Conservation (phyloP, 1,139 yeast species). For the Scheffersomyces insectosa region DNA sequence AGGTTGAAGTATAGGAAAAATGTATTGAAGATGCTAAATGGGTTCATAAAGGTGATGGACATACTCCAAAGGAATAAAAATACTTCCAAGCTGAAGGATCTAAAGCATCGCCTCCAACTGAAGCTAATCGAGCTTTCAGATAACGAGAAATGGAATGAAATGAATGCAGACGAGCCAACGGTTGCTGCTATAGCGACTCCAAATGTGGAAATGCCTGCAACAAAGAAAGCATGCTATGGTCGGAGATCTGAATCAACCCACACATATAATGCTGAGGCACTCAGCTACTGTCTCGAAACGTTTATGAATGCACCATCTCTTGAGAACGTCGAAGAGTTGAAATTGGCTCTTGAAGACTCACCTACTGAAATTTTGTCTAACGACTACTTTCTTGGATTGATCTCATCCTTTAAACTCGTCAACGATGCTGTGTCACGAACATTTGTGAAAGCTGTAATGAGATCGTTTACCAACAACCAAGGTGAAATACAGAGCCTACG, state of each 20-base stretch:
- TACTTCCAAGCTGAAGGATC: constrained; percentile 1
- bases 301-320: too few relatives aligned
- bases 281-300: too few relatives aligned
- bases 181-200: too few relatives aligned
- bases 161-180: too few relatives aligned
- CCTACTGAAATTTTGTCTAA: constrained; percentile 1
- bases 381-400: constrained; percentile 3
- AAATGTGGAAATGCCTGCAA: too few relatives aligned
- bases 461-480: not conserved
- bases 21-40: constrained; percentile 24
- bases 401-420: constrained; percentile 5
- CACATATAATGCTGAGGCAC: too few relatives aligned
- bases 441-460: constrained; percentile 6
- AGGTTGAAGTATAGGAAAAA: constrained; percentile 15
- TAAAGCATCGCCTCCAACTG: constrained; percentile 8
- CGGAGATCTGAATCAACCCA: too few relatives aligned
- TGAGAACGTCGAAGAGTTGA: too few relatives aligned
- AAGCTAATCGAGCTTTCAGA: constrained; percentile 8
- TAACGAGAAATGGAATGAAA: too few relatives aligned
- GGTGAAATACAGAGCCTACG: constrained; percentile 10
- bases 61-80: constrained; percentile 5
- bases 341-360: too few relatives aligned
- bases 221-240: too few relatives aligned
- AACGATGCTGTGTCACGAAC: constrained; percentile 4
- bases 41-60: constrained; percentile 22